Evolutionary conservation across 768 basidiomycete genomes (phyloP), one percentile per base, ranked within the genome.

Genomic region (Tulasnella calospora): DNA sequence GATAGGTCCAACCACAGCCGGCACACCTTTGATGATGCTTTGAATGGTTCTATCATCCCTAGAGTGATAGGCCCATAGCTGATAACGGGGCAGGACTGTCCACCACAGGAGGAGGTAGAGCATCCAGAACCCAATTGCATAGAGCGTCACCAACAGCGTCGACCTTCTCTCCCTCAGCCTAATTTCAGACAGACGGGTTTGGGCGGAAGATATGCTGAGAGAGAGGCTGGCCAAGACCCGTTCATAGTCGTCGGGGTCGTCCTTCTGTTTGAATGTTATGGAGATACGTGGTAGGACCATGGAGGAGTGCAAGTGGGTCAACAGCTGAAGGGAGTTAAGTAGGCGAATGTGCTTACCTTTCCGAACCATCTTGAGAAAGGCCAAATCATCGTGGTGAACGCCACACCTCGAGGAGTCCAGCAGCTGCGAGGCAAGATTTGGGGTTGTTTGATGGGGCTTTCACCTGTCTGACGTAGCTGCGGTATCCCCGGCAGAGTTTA

Each of bases 131-230:
- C 90, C 89, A 81, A 95, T 84, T 0, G 93, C 90, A 83, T 94
- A 95, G 2, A 94, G 83, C 0, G 95, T 94, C 72, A 91, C 90
- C 69, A 92, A 86, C 73, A 94, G 86, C 27, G 92, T 92, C 0
- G 94, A 87, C 12, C 94, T 88, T 40, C 93, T 89, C 84, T 97
- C 94, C 57, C 95, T 89, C 76, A 94, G 85, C n/a, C 93, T 90
- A 80, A 97, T 92, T 82, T 94, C 94, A 1, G 92, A 90, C 21
- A 96, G 89, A 78, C 89, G 88, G 57, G 89, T 87, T 84, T 93
- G 91, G 19, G 92, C 90, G 79, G 91, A 90, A 82, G 90, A 88
- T 77, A 96, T 92, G 82, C 92, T 89, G 33, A 85, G 83, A 12
- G 91, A 90, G 75, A 96, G 87, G 69, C 86, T 84, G 33, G 91